Evolutionary conservation across 2,329 filamentous ascomycete species (phyloP).

Genomic region (Penicillium polonicum): DNA sequence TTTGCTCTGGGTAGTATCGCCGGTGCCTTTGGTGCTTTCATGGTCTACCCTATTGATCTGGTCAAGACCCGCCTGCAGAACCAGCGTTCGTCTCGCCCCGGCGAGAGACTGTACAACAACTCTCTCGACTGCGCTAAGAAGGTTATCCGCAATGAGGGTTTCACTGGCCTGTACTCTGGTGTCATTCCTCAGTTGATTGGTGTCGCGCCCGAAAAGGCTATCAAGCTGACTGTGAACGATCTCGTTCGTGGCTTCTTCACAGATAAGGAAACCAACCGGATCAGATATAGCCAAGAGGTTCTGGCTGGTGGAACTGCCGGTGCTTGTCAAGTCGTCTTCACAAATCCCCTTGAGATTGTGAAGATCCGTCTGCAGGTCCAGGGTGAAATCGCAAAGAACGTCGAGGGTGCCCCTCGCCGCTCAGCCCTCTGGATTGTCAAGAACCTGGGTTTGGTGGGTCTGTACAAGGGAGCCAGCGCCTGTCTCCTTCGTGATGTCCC

Average conservation of each 20-base stretch:
- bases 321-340: slow-evolving; percentile 96
- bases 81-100: slow-evolving; percentile 78
- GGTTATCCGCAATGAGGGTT: slow-evolving; percentile 87
- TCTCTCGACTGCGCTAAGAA: slow-evolving; percentile 93
- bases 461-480: slow-evolving; percentile 95
- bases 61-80: slow-evolving; percentile 99
- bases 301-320: slow-evolving; percentile 86
- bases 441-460: slow-evolving; percentile 86
- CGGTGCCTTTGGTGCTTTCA: slow-evolving; percentile 96
- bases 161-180: slow-evolving; percentile 87
- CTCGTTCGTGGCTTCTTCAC: slow-evolving; percentile 75
- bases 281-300: slow-evolving; percentile 70
- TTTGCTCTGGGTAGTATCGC: slow-evolving; percentile 86
- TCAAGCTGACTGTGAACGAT: slow-evolving; percentile 98
- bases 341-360: slow-evolving; percentile 97
- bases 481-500: slow-evolving; percentile 95
- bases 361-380: slow-evolving; percentile 98
- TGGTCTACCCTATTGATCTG: slow-evolving; percentile 98
- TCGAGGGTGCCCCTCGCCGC: slow-evolving; percentile 77
- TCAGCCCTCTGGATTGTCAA: slow-evolving; percentile 97
- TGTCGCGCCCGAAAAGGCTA: slow-evolving; percentile 98
- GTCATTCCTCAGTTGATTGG: slow-evolving; percentile 93
- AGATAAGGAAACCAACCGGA: slow-evolving; percentile 69
- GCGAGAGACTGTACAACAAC: slow-evolving; percentile 92
- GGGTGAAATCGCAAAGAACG: slow-evolving; percentile 87